Conservation (phyloP, 2,329 filamentous ascomycete species). For the Colletotrichum brevisporum region DNA sequence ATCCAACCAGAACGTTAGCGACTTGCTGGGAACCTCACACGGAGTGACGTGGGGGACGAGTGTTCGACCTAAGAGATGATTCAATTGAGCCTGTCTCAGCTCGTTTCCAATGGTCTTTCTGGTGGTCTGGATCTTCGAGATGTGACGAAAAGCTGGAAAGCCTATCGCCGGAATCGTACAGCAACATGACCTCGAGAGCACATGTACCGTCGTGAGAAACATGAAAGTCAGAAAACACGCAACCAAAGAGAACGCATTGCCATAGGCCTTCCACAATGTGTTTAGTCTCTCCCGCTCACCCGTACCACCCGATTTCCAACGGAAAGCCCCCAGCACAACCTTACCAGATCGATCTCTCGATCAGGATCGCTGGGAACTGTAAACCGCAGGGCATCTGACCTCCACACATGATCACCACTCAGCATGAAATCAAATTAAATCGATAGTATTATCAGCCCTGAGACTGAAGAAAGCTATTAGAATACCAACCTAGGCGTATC, state of each 20-base stretch:
- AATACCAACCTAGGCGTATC: too few relatives aligned
- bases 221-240: not conserved
- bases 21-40: not conserved
- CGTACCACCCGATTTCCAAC: not conserved
- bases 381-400: too few relatives aligned
- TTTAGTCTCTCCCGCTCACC: not conserved
- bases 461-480: too few relatives aligned
- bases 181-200: not conserved
- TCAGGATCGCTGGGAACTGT: not conserved
- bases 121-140: not conserved
- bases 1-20: not conserved
- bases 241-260: not conserved
- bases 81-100: not conserved
- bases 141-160: not conserved
- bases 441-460: too few relatives aligned
- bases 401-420: too few relatives aligned
- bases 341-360: not conserved
- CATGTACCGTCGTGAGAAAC: not conserved
- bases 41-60: constrained; percentile 13
- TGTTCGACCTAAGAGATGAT: not conserved
- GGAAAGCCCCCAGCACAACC: not conserved
- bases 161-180: not conserved
- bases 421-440: too few relatives aligned
- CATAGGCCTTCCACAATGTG: not conserved
- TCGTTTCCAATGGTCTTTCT: not conserved